Base-by-base conservation (phyloP, 73 alveolate species). In the Uronychia setigera region DNA sequence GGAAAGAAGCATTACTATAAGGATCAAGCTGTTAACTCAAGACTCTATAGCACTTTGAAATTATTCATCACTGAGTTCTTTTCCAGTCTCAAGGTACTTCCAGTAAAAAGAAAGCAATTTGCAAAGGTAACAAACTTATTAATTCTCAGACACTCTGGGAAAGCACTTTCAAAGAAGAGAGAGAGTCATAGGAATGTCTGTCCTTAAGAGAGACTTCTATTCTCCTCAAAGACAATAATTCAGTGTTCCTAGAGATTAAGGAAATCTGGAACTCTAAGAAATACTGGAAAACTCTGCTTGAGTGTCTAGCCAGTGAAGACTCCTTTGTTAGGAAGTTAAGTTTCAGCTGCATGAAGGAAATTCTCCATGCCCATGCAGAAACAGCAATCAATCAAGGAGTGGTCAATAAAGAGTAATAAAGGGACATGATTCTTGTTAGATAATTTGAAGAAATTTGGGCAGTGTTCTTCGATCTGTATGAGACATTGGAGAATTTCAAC, bases 381-480 rank as follows among this genome's bases (percentile, higher is more conserved):
- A 46, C 5, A 19, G 67, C 67, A 5, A 19, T 19, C 19, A 46
- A 5, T 46, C n/a, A 5, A 5, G 67, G 67, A 46, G 67, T 5
- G 19, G 67, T 11, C 19, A 46, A 11, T 46, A 11, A 5, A 11
- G 67, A 5, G 5, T 11, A 19, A 19, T 46, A 46, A 19, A 19
- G 19, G 5, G 19, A 5, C 67, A 46, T 11, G n/a, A 19, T 19
- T 11, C 5, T 11, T 46, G 5, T 19, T 19, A 46, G 67, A 11
- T 5, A 46, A 19, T 46, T 46, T 46, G 19, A 46, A 46, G 67
- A 46, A 5, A 19, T 46, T 46, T 46, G 67, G 67, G 81, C 19
- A 31, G 59, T 31, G 28, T 87, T 87, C 85, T 80, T 80, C 80
- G 93, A 87, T 59, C 35, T 87, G 26, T 87, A 80, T 80, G 93